Evolutionary conservation across 352 stramenopile species (phyloP).

Genomic region (Phytophthora syringae): DNA sequence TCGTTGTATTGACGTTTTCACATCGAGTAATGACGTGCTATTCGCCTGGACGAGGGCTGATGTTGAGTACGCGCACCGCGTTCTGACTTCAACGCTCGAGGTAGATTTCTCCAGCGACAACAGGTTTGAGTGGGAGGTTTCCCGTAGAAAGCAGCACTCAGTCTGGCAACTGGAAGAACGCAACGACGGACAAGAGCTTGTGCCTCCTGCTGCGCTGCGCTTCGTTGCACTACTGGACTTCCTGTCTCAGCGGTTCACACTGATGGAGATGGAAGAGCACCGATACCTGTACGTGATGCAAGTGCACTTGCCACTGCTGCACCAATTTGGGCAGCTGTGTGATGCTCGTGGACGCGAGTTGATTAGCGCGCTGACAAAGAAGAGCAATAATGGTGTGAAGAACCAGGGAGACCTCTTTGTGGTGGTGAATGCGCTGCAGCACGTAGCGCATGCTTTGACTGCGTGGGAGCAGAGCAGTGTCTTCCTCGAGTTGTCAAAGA

Average conservation of each 20-base stretch:
- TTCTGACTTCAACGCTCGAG: slow-evolving; percentile 37
- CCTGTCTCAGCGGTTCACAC: slow-evolving; percentile 64
- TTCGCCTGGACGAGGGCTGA: slow-evolving; percentile 76
- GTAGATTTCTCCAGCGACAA: slow-evolving; percentile 3
- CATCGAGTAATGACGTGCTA: slow-evolving; percentile 48
- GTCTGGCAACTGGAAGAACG: slow-evolving; percentile 34
- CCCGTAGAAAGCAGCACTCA: slow-evolving; percentile 11
- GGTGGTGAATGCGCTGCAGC: slow-evolving; percentile 57
- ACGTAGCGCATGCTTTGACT: slow-evolving; percentile 45
- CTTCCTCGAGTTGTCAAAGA: slow-evolving; percentile 73
- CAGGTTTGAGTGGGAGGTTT: slow-evolving; percentile 5
- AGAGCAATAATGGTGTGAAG: slow-evolving; percentile 1
- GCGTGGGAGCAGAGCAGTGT: slow-evolving; percentile 71
- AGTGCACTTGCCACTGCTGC: slow-evolving; percentile 63
- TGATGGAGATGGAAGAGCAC: slow-evolving; percentile 70
- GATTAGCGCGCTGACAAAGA: slow-evolving; percentile 23
- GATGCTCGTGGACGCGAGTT: slow-evolving; percentile 32
- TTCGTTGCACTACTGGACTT: slow-evolving; percentile 71
- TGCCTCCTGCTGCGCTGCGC: slow-evolving; percentile 39
- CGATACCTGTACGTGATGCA: slow-evolving; percentile 83
- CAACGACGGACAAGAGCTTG: slow-evolving; percentile 18
- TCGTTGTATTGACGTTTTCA: slow-evolving; percentile 72
- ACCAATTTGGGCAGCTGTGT: slow-evolving; percentile 37
- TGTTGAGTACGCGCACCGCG: slow-evolving; percentile 54
- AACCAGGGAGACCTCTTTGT: slow-evolving; percentile 45